These are phyloP conservation scores for Solanum lycopersicoides DNA, from an alignment of 257 asterid species.

Conservation along the genomic window DNA sequence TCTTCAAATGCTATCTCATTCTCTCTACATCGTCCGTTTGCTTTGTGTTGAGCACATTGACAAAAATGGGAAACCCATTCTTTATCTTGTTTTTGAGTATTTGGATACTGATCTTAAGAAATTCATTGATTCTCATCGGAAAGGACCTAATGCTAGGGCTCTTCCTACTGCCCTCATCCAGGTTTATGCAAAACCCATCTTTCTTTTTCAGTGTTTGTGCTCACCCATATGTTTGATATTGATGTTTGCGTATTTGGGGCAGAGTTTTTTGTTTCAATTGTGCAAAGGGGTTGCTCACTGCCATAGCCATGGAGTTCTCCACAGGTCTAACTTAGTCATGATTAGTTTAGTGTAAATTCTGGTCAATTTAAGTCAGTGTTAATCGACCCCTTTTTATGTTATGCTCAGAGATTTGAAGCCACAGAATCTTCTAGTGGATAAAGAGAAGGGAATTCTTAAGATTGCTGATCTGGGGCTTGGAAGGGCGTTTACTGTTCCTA, in stretches of 20 bases:
- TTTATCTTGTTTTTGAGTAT: conserved; percentile 88
- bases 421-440: conserved; percentile 80
- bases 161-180: conserved; percentile 52
- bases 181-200: neutral
- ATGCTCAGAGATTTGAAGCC: conserved; percentile 67
- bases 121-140: conserved; percentile 75
- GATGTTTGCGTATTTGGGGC: neutral
- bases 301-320: conserved; percentile 94
- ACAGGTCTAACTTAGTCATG: conserved; percentile 21
- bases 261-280: conserved; percentile 71
- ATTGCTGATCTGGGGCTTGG: conserved; percentile 98
- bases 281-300: conserved; percentile 92
- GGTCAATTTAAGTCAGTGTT: neutral
- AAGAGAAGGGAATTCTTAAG: conserved; percentile 83
- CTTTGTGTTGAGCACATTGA: conserved; percentile 84
- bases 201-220: neutral
- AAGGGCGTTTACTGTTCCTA: conserved; percentile 88
- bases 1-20: conserved; percentile 94
- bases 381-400: neutral
- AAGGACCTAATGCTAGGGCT: conserved; percentile 69
- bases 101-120: conserved; percentile 89
- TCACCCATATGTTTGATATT: neutral
- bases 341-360: neutral
- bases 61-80: conserved; percentile 81
- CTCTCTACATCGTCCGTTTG: conserved; percentile 78